These are phyloP conservation scores for Fonsecaea erecta DNA, from an alignment of 2,329 filamentous ascomycete species.

Conservation along the genomic window DNA sequence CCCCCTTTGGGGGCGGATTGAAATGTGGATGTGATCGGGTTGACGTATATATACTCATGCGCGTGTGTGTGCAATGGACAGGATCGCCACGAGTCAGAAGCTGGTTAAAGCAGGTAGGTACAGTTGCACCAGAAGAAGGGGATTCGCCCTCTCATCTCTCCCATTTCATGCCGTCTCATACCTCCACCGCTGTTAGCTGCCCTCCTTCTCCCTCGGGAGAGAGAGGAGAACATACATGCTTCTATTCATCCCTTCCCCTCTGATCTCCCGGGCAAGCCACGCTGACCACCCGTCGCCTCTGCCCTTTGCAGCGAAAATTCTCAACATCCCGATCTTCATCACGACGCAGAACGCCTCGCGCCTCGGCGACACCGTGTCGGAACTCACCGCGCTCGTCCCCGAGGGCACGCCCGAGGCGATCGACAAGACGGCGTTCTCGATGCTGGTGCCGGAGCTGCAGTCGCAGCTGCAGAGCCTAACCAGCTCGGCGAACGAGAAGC, in stretches of 20 bases:
- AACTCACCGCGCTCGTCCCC: conserved; percentile 62
- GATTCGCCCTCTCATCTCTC: no score
- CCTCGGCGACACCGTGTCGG: conserved; percentile 79
- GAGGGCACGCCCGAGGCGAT: conserved; percentile 59
- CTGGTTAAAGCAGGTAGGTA: conserved; percentile 62
- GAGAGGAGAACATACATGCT: no score
- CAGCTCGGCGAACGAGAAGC: conserved; percentile 43
- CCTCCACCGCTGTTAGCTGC: no score
- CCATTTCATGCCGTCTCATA: no score
- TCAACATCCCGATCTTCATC: conserved; percentile 77
- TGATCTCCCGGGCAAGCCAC: not conserved
- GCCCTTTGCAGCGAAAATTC: conserved; percentile 52
- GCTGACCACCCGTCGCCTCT: no score
- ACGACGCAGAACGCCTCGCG: conserved; percentile 83
- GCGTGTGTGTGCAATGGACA: not conserved
- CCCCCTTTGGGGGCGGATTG: not conserved
- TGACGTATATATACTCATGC: not conserved
- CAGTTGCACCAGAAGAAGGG: no score
- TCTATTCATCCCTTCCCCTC: not conserved
- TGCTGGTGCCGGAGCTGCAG: conserved; percentile 69
- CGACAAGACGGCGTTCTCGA: conserved; percentile 91
- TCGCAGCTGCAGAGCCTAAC: conserved; percentile 26
- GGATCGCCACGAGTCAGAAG: conserved; percentile 57
- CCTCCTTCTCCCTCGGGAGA: no score
- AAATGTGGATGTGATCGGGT: conserved; percentile 4